Conservation (phyloP, 805 yeast genomes). For the Candida methanosorbosa region DNA sequence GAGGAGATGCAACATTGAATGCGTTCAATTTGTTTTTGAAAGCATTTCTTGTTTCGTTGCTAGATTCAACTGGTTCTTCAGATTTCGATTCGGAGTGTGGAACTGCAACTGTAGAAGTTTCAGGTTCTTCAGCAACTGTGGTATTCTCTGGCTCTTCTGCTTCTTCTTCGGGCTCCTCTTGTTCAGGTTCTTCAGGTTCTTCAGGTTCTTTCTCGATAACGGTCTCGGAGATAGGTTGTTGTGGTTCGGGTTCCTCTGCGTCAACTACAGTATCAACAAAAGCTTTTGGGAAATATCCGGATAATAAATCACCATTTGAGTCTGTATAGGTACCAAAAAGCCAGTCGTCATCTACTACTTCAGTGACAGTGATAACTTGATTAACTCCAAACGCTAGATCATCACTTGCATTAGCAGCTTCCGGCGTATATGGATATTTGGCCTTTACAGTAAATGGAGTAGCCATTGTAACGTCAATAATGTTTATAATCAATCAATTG, state of each 20-base stretch:
- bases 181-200: conserved; percentile 3
- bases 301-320: conserved; percentile 30
- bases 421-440: conserved; percentile 23
- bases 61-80: not conserved
- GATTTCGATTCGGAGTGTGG: not conserved
- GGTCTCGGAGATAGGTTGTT: not conserved
- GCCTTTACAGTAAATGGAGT: conserved; percentile 22
- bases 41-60: not conserved
- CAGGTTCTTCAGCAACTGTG: not conserved
- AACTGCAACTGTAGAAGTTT: not conserved
- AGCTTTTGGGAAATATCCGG: conserved; percentile 83
- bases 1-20: conserved; percentile 36
- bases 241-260: conserved; percentile 1
- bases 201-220: not conserved
- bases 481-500: not conserved
- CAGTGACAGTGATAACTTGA: conserved; percentile 65
- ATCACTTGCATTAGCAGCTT: conserved; percentile 54
- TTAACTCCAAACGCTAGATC: conserved; percentile 68
- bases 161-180: conserved; percentile 1
- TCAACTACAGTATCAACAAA: conserved; percentile 46
- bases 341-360: conserved; percentile 91
- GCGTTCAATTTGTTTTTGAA: conserved; percentile 42
- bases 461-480: conserved; percentile 4
- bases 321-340: conserved; percentile 56
- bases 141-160: not conserved